Evolutionary conservation across 306 rosid genomes (phyloP).

Genomic region (Macrotyloma uniflorum): DNA sequence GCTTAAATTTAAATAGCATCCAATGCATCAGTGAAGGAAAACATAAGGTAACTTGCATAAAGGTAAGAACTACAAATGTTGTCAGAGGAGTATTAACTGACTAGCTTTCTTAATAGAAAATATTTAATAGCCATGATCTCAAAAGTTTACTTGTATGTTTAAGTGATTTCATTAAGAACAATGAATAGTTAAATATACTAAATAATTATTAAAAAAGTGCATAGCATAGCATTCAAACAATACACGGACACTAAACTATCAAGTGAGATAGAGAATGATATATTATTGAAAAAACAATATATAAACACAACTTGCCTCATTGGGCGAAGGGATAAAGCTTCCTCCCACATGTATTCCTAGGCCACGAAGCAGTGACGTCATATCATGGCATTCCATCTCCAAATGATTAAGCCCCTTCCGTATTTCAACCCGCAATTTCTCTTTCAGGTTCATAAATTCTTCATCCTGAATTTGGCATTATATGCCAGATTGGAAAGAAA

Average conservation of each 20-base stretch:
- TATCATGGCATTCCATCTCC: slow-evolving; percentile 67
- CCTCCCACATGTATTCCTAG: slow-evolving; percentile 79
- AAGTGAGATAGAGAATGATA: slow-evolving; percentile 7
- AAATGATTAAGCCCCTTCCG: slow-evolving; percentile 61
- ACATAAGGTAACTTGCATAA: not conserved
- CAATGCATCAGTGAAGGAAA: not conserved
- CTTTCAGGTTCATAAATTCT: slow-evolving; percentile 79
- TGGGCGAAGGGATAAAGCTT: slow-evolving; percentile 48
- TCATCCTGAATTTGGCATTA: slow-evolving; percentile 68
- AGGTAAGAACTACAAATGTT: slow-evolving; percentile 4
- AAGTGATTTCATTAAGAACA: not conserved
- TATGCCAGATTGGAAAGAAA: slow-evolving; percentile 26
- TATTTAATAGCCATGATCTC: not conserved
- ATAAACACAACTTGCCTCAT: slow-evolving; percentile 60
- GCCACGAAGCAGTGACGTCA: slow-evolving; percentile 86
- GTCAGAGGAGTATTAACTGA: not conserved
- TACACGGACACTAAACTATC: slow-evolving; percentile 12
- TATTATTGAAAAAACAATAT: slow-evolving; percentile 11
- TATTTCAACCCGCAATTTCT: slow-evolving; percentile 72
- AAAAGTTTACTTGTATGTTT: not conserved
- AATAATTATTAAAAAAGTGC: not conserved
- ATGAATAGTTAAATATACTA: not conserved
- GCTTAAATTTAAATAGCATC: slow-evolving; percentile 8
- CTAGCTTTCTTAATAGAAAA: not conserved
- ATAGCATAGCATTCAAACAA: slow-evolving; percentile 25